Percentiles rank a stretch among this genome's conserved stretches.
These are phyloP conservation scores for Megacollybia marginata DNA, from an alignment of 768 basidiomycete genomes.

Conservation along the genomic window DNA sequence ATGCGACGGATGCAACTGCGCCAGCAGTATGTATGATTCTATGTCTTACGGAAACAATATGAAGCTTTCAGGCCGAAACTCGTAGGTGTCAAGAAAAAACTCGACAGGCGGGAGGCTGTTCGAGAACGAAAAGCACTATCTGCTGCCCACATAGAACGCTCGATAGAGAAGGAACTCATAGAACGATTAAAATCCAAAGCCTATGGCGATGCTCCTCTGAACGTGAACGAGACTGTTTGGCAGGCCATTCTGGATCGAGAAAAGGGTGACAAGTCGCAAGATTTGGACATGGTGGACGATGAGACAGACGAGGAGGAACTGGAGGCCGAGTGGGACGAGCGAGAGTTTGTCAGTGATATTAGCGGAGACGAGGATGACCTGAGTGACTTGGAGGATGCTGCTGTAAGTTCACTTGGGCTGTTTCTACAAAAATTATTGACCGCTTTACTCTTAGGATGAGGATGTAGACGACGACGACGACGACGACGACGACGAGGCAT, in stretches of 20 bases:
- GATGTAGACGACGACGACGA: slow-evolving; percentile 34
- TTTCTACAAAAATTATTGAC: background rate
- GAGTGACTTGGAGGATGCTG: slow-evolving; percentile 64
- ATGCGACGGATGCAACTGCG: slow-evolving; percentile 88
- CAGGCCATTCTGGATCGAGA: slow-evolving; percentile 84
- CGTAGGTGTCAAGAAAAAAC: slow-evolving; percentile 94
- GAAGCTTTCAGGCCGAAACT: slow-evolving; percentile 67
- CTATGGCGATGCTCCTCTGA: slow-evolving; percentile 94
- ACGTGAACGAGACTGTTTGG: slow-evolving; percentile 98
- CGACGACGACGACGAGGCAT: slow-evolving; percentile 28
- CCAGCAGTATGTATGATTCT: slow-evolving; percentile 56
- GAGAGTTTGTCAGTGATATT: slow-evolving; percentile 71
- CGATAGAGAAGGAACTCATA: slow-evolving; percentile 93
- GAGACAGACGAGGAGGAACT: slow-evolving; percentile 45
- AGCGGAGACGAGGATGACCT: slow-evolving; percentile 56
- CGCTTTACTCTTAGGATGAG: slow-evolving; percentile 7
- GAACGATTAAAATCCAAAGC: slow-evolving; percentile 95
- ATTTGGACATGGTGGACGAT: slow-evolving; percentile 48
- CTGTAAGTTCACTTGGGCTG: slow-evolving; percentile 33
- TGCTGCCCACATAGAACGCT: slow-evolving; percentile 90
- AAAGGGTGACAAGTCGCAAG: slow-evolving; percentile 39
- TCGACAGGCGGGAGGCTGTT: slow-evolving; percentile 85
- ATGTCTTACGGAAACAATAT: background rate
- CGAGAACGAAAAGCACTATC: slow-evolving; percentile 95
- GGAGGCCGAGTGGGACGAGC: slow-evolving; percentile 48